Base-by-base conservation (phyloP, 768 basidiomycete genomes). In the Daedaleopsis sinensis region DNA sequence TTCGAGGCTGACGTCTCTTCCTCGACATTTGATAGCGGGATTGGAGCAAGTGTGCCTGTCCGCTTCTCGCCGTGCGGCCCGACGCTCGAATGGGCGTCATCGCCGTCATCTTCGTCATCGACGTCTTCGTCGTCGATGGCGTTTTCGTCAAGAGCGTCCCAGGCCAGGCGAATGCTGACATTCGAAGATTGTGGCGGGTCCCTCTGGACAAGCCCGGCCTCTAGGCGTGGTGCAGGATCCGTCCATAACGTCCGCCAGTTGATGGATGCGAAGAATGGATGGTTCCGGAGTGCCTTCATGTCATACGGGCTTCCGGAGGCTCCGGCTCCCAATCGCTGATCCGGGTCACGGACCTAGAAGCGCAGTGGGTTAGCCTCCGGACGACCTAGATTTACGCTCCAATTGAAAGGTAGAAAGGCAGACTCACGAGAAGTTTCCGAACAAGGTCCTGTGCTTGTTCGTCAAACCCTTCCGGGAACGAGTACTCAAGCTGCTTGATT, bases 381-480 rank as follows among this genome's bases (percentile, higher is more conserved):
- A 73, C 8, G 79, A 81, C 18, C 79, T 85, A 46, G 71, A 36
- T 49, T 24, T 24, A 15, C 47, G 27, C 8, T 49, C 10, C 18
- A 57, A 52, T 15, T 39, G 9, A 21, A 42, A 57, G 43, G 12
- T 52, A 35, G 55, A 63, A 21, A 11, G 24, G 24, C 9, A 7
- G 35, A 76, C 83, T 59, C 49, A 96, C 94, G 65, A 99, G 76
- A 5, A 98, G 81, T 58, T 80, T 81, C 67, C 84, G 80, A 19
- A 98, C 82, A 50, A 99, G 80, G 73, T 94, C 92, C 66, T 85
- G 84, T 5, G 94, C 94, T 43, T 88, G 82, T 48, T 81, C 78
- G 68, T 96, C 93, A 68, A 97, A 96, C 1, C 85, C 89, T 10
- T 89, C 87, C 0, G 96, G 94, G 71, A 95, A 93, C 21, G 84